Evolutionary conservation across 2,329 filamentous ascomycete species (phyloP), one percentile per base, ranked within the genome.

Genomic region (Aspergillus ochraceus): DNA sequence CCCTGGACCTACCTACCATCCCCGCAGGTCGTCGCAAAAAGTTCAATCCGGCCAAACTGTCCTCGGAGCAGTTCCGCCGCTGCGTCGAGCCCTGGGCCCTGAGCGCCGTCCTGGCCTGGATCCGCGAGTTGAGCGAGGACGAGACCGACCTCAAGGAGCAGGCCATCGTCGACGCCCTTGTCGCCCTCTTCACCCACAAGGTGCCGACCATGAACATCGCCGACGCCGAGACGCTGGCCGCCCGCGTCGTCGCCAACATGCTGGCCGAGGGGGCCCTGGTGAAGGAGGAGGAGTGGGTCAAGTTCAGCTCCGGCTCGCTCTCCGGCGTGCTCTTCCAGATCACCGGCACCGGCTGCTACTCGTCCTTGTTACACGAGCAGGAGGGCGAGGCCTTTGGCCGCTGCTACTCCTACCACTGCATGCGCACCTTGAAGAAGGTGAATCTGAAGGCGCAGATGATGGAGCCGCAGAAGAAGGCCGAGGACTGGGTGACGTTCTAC

Each of bases 121-220:
- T 98, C 60, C 89, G 90, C 60, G 88, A 90, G 58, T 89, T 98
- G 85, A 91, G 91, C 17, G 93, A 97, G 67, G 93, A 94, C 45
- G 94, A 97, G 71, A 87, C 89, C 11, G 92, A 99, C 74, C 79
- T 99, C 51, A 92, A 90, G 72, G 86, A 90, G 71, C 90, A 92
- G 70, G 88, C 90, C 1, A 88, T 99, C 54, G 89, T 92, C 60
- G 93, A 98, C 66, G 93, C 91, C 2, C 83, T 99, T 47, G 88
- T 97, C 47, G 90, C 88, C 30, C 81, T 99, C 6, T 98, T 99
- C 74, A 96, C 91, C 1, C 86, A 91, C 77, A 98, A 97, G 76
- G 92, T 99, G 0, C 93, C 95, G 0, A 99, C 92, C 0, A 97
- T 99, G 92, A 98, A 99, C 68, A 94, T 95, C 47, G 93, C 94